Evolutionary conservation across 345 rosid genomes (phyloP), one percentile per base, ranked within the genome.

Genomic region (Gossypium bickii): DNA sequence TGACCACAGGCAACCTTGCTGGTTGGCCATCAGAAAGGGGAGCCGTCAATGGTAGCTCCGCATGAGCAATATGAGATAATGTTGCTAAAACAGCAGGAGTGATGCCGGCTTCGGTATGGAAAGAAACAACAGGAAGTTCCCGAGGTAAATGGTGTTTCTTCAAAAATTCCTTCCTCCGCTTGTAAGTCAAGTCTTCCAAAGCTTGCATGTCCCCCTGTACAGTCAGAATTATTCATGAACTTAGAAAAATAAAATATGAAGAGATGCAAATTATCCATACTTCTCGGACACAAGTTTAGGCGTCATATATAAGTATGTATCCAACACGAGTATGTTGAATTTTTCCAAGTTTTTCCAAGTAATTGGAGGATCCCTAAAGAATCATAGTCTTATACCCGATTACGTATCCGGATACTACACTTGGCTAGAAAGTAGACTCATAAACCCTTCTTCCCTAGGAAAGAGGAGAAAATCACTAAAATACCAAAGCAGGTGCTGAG

Each of bases 201-300:
- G 99, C 93, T 91, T 83, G 97, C 78, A 95, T 82, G 82, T 93
- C 98, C 48, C 99, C 99, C 97, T 91, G 64, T 79, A 83, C 24
- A 79, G 56, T 57, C 41, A 13, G 24, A 69, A 59, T 24, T n/a
- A 15, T 67, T 24, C 61, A 70, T 16, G 60, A 10, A 18, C 12
- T 51, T 13, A 69, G 66, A 34, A 69, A 59, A 51, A 73, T 15
- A 29, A 61, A 63, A 48, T 45, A 16, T 48, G 16, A 58, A 20
- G 12, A 29, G 58, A 25, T 47, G 49, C 43, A 48, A 60, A 58
- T 57, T 57, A 57, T 52, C 34, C 1, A 22, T 22, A 29, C 4
- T 58, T 12, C 62, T 22, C 13, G 1, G 4, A 58, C 34, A 3
- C 1, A 12, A 15, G 62, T 58, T 58, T 22, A 15, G 3, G 34